Evolutionary conservation across 148 eudicot species (phyloP), one percentile per base, ranked within the genome.

Genomic region (Nyssa sinensis): DNA sequence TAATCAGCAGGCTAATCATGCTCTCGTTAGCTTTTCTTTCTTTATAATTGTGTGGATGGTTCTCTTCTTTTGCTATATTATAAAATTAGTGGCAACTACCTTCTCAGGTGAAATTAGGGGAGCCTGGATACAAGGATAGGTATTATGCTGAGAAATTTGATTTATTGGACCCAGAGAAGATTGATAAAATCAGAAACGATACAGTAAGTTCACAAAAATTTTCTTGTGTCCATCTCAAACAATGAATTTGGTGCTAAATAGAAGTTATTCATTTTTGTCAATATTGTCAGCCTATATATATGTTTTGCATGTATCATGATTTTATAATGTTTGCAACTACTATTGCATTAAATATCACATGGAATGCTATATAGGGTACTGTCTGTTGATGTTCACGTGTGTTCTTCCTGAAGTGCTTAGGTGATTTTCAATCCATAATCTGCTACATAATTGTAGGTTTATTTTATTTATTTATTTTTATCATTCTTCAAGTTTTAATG

Each of bases 61-160:
- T 64, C 51, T 63, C 16, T 31, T 19, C 60, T 64, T 12, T 73
- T 60, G 51, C 53, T n/a, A 2, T 37, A 67, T 19, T 12, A 9
- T 19, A 1, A 55, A 37, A 62, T 39, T 60, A 49, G 24, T 72
- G 35, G 66, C 63, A 73, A 25, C 9, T 31, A 16, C 24, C 63
- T 68, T 23, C 66, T 81, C 96, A 95, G 99, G 84, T 95, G 80
- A 92, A 89, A 83, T 70, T 95, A 77, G 97, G 96, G 78, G 93
- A 92, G 86, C 93, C 97, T 82, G 99, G 99, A 59, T 92, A 90
- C 74, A 95, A 88, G 74, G 97, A 92, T 70, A 89, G 99, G 81
- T 95, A 95, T 73, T 95, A 95, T 82, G 74, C 76, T 27, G 99
- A 95, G 83, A 95, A 95, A 83, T 95, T 95, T 79, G 91, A 82